Evolutionary conservation across 257 asterid species (phyloP).

Genomic region (Agastache rugosa): DNA sequence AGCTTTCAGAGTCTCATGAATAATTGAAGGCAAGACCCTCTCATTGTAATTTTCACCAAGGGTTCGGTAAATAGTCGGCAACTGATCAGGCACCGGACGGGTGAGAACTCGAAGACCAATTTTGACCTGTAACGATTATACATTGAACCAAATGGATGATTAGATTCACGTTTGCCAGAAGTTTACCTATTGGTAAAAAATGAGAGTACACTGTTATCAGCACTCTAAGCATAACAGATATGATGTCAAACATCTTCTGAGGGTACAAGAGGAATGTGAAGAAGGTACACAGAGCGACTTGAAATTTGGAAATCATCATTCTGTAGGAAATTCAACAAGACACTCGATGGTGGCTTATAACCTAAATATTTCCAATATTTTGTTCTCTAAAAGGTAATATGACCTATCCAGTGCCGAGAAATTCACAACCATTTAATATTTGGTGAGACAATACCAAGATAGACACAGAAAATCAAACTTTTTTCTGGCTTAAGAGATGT

Average conservation of each 20-base stretch:
- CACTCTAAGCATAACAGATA: not conserved
- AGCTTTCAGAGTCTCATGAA: conserved; percentile 88
- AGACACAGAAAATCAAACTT: conserved; percentile 1
- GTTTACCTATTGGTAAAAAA: not conserved
- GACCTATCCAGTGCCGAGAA: not conserved
- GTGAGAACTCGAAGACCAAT: conserved; percentile 94
- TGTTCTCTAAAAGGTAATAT: not conserved
- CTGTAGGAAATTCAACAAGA: not conserved
- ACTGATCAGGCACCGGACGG: conserved; percentile 82
- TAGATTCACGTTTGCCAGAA: not conserved
- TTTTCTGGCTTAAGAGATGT: not conserved
- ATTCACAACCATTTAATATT: not conserved
- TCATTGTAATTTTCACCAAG: conserved; percentile 91
- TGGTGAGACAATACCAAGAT: conserved; percentile 5
- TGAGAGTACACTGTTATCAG: not conserved
- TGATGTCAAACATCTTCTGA: not conserved
- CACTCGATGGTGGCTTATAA: not conserved
- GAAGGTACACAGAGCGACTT: not conserved
- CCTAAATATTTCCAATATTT: not conserved
- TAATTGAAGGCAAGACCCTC: conserved; percentile 86
- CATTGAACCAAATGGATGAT: conserved; percentile 23
- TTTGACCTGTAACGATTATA: conserved; percentile 62
- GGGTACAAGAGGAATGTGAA: conserved; percentile 5
- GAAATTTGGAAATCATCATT: not conserved
- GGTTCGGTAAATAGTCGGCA: conserved; percentile 82